phyloP scores from a whole-genome alignment of 768 basidiomycete species.

The Termitomyces eurrhizus region DNA sequence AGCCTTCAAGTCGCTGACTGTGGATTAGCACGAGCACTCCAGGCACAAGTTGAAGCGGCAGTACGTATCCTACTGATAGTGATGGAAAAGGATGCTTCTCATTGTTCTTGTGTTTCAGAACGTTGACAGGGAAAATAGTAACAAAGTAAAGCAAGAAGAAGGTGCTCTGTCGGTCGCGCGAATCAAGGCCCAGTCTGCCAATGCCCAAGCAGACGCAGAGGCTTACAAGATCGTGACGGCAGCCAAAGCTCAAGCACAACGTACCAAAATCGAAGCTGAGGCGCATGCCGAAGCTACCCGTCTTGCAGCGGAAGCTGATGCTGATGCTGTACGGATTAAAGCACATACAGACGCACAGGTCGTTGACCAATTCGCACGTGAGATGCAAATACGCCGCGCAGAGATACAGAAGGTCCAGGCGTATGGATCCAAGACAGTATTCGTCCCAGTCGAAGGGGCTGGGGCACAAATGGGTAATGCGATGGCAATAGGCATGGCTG shows the following conservation, averaged over 20 bases:
- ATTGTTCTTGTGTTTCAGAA: constrained; percentile 40
- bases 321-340: constrained; percentile 61
- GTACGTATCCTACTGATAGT: constrained; percentile 32
- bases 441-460: constrained; percentile 61
- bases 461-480: constrained; percentile 57
- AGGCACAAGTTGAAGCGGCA: constrained; percentile 86
- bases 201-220: constrained; percentile 68
- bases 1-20: constrained; percentile 8
- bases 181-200: constrained; percentile 66
- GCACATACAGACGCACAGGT: constrained; percentile 61
- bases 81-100: background rate
- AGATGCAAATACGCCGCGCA: constrained; percentile 68
- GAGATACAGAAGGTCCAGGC: constrained; percentile 62
- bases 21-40: constrained; percentile 61
- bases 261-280: constrained; percentile 70
- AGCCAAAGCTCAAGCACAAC: constrained; percentile 68
- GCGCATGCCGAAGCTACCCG: constrained; percentile 77
- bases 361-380: constrained; percentile 62
- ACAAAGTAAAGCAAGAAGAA: constrained; percentile 83
- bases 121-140: constrained; percentile 83
- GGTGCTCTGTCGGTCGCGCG: constrained; percentile 72
- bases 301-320: constrained; percentile 73
- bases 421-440: constrained; percentile 66
- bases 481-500: constrained; percentile 69
- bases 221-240: constrained; percentile 72